phyloP scores from a whole-genome alignment of 192 early-diverging fungal genomes.

The Oehlia diaphana region DNA sequence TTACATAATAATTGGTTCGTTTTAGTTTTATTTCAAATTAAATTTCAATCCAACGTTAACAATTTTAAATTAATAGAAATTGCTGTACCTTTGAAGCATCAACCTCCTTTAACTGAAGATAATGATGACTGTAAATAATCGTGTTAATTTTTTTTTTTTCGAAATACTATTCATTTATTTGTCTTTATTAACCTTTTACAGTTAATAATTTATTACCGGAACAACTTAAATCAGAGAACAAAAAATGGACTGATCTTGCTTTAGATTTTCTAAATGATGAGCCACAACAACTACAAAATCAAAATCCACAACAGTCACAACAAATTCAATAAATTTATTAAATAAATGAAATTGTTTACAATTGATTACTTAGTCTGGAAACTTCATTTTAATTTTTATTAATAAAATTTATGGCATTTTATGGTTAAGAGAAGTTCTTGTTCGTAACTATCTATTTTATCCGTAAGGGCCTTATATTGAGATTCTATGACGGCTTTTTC shows the following conservation, averaged over 20 bases:
- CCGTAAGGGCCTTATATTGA: neutral
- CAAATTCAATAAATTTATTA: neutral
- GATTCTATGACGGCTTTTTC: constrained; percentile 1
- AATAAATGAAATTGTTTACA: neutral
- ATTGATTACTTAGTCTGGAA: neutral
- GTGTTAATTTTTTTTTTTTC: too few species aligned
- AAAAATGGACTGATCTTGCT: neutral
- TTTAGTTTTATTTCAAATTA: neutral
- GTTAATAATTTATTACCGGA: neutral
- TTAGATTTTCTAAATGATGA: neutral
- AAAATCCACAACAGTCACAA: neutral
- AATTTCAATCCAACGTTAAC: neutral
- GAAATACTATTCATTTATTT: too few species aligned
- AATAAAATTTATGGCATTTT: neutral
- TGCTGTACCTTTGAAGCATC: constrained; percentile 15
- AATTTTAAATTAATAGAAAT: neutral
- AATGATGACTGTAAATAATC: constrained; percentile 8
- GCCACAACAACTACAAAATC: neutral
- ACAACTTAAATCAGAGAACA: neutral
- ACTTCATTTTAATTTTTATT: neutral
- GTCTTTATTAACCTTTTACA: neutral
- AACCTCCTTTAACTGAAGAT: constrained; percentile 4
- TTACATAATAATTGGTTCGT: neutral
- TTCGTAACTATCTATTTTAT: constrained; percentile 15
- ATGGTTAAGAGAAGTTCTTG: constrained; percentile 1